Conservation (phyloP, 805 yeast genomes). For the Tetrapisispora namnaoensis region DNA sequence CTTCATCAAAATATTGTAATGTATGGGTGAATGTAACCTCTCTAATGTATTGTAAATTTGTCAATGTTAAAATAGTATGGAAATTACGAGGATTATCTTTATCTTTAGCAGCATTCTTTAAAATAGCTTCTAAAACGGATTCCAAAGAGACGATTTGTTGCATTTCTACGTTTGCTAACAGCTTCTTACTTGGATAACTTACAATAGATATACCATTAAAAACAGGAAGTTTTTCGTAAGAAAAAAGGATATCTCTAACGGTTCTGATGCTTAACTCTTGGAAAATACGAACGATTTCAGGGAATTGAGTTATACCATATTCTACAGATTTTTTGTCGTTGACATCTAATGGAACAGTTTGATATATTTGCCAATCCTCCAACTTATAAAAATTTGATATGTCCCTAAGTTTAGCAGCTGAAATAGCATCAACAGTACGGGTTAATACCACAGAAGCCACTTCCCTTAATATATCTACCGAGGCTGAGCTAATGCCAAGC, state of each 20-base stretch:
- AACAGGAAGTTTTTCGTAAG: conserved; percentile 28
- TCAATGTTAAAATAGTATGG: conserved; percentile 41
- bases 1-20: conserved; percentile 40
- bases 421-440: conserved; percentile 38
- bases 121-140: conserved; percentile 35
- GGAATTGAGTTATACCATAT: conserved; percentile 32
- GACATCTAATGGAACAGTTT: conserved; percentile 12
- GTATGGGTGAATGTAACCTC: conserved; percentile 39
- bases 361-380: conserved; percentile 33
- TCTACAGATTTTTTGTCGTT: conserved; percentile 7
- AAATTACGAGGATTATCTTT: conserved; percentile 33
- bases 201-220: conserved; percentile 30
- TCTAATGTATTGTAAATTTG: conserved; percentile 43
- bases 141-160: conserved; percentile 39
- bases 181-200: conserved; percentile 29
- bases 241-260: conserved; percentile 27
- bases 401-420: conserved; percentile 45
- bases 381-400: conserved; percentile 32
- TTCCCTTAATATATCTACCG: conserved; percentile 31
- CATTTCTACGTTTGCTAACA: conserved; percentile 31
- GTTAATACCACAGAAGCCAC: conserved; percentile 33
- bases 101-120: conserved; percentile 34
- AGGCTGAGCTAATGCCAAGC: conserved; percentile 32
- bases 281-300: conserved; percentile 27
- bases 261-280: conserved; percentile 29